These are phyloP conservation scores for Claviceps sp. DNA, from an alignment of 2,329 filamentous ascomycete genomes.

Conservation along the genomic window DNA sequence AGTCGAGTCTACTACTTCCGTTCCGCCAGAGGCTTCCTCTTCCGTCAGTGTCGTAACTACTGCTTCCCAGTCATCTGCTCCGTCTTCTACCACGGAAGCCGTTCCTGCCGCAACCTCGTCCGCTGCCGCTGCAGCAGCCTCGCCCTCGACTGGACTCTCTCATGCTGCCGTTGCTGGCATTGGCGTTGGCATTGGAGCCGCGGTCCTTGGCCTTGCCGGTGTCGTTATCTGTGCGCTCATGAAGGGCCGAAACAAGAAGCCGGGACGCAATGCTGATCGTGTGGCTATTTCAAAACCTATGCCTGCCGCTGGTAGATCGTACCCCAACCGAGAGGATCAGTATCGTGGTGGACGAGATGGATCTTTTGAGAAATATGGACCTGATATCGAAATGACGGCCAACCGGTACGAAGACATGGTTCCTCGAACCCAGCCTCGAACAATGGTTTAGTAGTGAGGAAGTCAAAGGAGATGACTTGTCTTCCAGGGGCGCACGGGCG, in stretches of 20 bases:
- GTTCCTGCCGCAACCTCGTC: constrained; percentile 6
- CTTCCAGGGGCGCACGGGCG: too few species aligned
- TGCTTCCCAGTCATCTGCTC: constrained; percentile 3
- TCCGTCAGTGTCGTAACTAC: constrained; percentile 3
- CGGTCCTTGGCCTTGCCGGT: constrained; percentile 24
- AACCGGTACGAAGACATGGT: constrained; percentile 46
- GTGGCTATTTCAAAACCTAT: constrained; percentile 39
- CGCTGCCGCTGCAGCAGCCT: constrained; percentile 1
- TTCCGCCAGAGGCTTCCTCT: not conserved
- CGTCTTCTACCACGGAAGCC: constrained; percentile 2
- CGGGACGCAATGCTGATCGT: constrained; percentile 7
- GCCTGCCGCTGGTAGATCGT: constrained; percentile 28
- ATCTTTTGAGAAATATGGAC: constrained; percentile 24
- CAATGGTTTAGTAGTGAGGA: constrained; percentile 20
- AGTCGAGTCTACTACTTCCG: not conserved
- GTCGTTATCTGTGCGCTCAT: constrained; percentile 27
- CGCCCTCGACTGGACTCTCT: constrained; percentile 20
- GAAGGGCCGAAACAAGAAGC: constrained; percentile 13
- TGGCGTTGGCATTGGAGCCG: constrained; percentile 31
- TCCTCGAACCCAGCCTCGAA: constrained; percentile 35
- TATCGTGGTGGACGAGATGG: constrained; percentile 8
- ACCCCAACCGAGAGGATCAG: constrained; percentile 20
- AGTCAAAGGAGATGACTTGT: not conserved
- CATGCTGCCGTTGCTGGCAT: constrained; percentile 35
- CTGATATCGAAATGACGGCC: constrained; percentile 36